Percentiles rank a stretch among this genome's conserved stretches.
phyloP scores from a whole-genome alignment of 768 basidiomycete genomes.

The Termitomyces sp. region DNA sequence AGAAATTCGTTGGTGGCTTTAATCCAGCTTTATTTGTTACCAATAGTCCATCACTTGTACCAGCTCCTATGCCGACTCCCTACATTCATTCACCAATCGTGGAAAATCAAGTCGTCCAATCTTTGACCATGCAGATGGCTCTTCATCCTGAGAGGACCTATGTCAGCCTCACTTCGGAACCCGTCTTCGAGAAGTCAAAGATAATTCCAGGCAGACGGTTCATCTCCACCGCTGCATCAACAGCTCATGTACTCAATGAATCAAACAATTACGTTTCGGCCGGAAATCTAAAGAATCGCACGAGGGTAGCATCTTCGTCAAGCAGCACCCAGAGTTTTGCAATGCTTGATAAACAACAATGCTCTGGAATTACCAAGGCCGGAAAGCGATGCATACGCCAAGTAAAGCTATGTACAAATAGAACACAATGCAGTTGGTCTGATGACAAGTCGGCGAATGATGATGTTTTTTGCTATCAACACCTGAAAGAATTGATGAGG shows the following conservation, averaged over 20 bases:
- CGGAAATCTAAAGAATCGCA: slow-evolving; percentile 13
- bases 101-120: slow-evolving; percentile 33
- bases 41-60: slow-evolving; percentile 1
- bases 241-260: slow-evolving; percentile 16
- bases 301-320: slow-evolving; percentile 16
- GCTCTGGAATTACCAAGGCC: slow-evolving; percentile 59
- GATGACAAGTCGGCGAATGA: slow-evolving; percentile 21
- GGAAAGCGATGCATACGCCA: slow-evolving; percentile 57
- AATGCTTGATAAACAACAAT: slow-evolving; percentile 45
- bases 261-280: slow-evolving; percentile 7
- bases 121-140: slow-evolving; percentile 37
- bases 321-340: slow-evolving; percentile 13
- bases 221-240: slow-evolving; percentile 15
- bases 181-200: slow-evolving; percentile 25
- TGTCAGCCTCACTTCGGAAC: not conserved
- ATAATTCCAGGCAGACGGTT: slow-evolving; percentile 18
- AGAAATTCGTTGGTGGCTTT: slow-evolving; percentile 49
- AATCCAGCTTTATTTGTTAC: slow-evolving; percentile 18
- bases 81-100: slow-evolving; percentile 23
- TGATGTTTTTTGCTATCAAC: slow-evolving; percentile 61
- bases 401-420: slow-evolving; percentile 39
- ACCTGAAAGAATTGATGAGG: slow-evolving; percentile 47
- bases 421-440: slow-evolving; percentile 21
- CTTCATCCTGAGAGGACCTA: slow-evolving; percentile 19
- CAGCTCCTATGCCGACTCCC: slow-evolving; percentile 30